Conservation (phyloP, 106 monocot species). For the Narthecium ossifragum region DNA sequence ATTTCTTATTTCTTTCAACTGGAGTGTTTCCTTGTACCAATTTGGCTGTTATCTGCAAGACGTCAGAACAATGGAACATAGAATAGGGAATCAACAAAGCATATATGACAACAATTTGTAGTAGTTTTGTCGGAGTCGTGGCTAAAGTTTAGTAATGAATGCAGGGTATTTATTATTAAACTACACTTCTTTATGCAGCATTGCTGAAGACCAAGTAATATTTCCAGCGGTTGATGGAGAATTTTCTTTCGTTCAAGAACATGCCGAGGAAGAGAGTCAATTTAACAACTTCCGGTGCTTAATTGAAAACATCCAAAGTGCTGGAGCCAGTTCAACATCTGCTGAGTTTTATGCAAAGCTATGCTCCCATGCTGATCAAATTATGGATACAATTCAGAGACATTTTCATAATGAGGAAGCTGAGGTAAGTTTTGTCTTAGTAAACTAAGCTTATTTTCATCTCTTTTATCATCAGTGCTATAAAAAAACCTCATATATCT, state of each 20-base stretch:
- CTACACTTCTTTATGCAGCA: conserved; percentile 47
- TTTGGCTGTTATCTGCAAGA: too few species aligned
- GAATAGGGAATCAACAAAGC: too few species aligned
- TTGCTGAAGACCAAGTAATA: conserved; percentile 98
- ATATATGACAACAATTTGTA: too few species aligned
- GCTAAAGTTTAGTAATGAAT: too few species aligned
- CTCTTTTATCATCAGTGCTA: not conserved
- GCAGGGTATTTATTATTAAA: too few species aligned
- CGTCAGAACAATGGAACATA: too few species aligned
- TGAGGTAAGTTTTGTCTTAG: conserved; percentile 35
- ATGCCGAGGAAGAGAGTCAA: conserved; percentile 89
- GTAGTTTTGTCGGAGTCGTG: too few species aligned
- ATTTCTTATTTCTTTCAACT: too few species aligned
- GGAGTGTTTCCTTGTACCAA: too few species aligned
- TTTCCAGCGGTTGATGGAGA: conserved; percentile 93
- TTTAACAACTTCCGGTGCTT: conserved; percentile 81
- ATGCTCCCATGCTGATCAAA: conserved; percentile 90
- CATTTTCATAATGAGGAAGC: conserved; percentile 83
- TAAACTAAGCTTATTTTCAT: not conserved
- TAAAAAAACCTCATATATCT: not conserved
- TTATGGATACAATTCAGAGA: conserved; percentile 83
- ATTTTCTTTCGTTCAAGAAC: conserved; percentile 78
- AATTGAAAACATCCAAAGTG: conserved; percentile 84
- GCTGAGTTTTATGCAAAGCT: conserved; percentile 84
- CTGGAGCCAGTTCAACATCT: conserved; percentile 65